Evolutionary conservation across 2,329 filamentous ascomycete genomes (phyloP), one percentile per base, ranked within the genome.

Genomic region (Capronia coronata): DNA sequence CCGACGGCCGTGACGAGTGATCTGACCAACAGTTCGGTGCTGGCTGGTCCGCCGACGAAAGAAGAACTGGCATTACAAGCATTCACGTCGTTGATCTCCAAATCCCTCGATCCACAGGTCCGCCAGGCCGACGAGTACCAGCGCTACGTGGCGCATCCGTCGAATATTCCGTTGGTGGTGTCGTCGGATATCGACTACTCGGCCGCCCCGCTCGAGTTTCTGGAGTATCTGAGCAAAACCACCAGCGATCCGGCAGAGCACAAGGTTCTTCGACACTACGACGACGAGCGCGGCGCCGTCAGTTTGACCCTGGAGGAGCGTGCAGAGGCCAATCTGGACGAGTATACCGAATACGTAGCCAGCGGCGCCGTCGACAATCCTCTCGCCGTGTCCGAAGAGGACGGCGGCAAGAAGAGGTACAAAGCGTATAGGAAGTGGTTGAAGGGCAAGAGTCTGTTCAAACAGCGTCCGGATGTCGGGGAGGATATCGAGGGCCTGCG

Each of bases 361-460:
- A 52, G 45, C 27, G 57, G 52, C 37, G 79, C 93, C 10, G 80
- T 79, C 3, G 86, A 93, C 53, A 87, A 95, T 61, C 87, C 88
- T 14, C 71, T 98, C 45, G 94, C 87, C 2, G 91, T 97, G 11
- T 83, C 82, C 1, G 84, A 90, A 38, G 90, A 94, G 62, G 93
- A 97, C 66, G 77, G 82, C 39, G 77, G 78, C 34, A 97, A 94
- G 77, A 96, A 97, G 76, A 76, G 93, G 60, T 98, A 98, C 68
- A 97, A 95, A 70, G 87, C 90, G 8, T 98, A 98, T 69, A 75
- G 84, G 62, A 94, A 96, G 69, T 98, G 93, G 91, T 74, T 98
- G 63, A 79, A 83, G 55, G 91, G 91, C 14, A 97, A 96, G 73
- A 95, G 88, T 62, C 77, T 97, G 62, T 97, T 97, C 67, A 97